Base-by-base conservation (phyloP, 2,329 filamentous ascomycete species). In the Parafenestella ontariensis region DNA sequence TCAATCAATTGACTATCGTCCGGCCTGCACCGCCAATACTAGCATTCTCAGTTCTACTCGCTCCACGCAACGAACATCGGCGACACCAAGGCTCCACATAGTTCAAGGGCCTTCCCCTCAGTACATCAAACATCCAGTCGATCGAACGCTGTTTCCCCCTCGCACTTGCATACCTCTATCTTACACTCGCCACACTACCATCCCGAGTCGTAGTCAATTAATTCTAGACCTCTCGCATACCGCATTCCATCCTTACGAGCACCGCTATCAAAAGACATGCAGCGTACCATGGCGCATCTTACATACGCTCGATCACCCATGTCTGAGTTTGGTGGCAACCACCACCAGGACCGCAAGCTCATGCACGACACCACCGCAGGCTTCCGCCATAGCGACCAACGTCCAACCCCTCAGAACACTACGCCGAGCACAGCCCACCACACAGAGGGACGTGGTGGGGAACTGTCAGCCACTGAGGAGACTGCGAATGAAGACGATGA, bases 51-150 rank as follows among this genome's bases (percentile, higher is more conserved):
- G 61, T 69, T 68, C 65, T 50, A 47, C 62, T 56, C 61, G 61
- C 62, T 67, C 63, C 54, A 64, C 62, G 65, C 65, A n/a, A 58
- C 54, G 66, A 65, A 70, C 60, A 68, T 65, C 73, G 73, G 74
- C 74, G 68, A 64, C 61, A 53, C 58, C 58, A 63, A 54, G 65
- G 67, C 68, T 66, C 67, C 58, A 65, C 72, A 75, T 74, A 75
- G 70, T 73, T 72, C 45, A 66, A 66, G 66, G 68, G 72, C 58
- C 71, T 62, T 66, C 59, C 62, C 55, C 53, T 65, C 58, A 74
- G 59, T 68, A 74, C 70, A 74, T 59, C 66, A 71, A 52, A 68
- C 46, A 50, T 46, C 31, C 37, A 65, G 58, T 62, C 64, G 46
- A 65, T 53, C 58, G 49, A 62, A 65, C 69, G 61, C 69, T 70